Evolutionary conservation across 345 rosid species (phyloP).

Genomic region (Arabidopsis thaliana): DNA sequence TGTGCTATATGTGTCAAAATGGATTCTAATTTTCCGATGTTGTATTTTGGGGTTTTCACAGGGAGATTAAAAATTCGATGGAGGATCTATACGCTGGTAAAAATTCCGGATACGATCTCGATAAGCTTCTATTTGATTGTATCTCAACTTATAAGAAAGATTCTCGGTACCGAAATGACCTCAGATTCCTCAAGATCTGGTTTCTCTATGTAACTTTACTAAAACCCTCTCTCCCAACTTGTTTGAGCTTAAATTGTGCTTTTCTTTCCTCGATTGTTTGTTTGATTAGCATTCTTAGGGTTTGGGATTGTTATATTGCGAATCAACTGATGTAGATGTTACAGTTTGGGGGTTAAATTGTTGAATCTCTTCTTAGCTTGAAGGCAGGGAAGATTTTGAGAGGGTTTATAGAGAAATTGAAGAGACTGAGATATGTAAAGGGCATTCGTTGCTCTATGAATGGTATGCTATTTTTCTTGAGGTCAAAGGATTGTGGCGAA

Average conservation of each 20-base stretch:
- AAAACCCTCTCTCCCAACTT: not conserved
- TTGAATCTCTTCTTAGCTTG: slow-evolving; percentile 52
- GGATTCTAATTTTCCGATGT: not conserved
- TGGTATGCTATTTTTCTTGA: slow-evolving; percentile 82
- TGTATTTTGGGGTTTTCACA: slow-evolving; percentile 33
- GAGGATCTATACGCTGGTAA: slow-evolving; percentile 52
- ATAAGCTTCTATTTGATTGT: slow-evolving; percentile 58
- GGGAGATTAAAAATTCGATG: slow-evolving; percentile 58
- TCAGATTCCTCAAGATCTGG: slow-evolving; percentile 95
- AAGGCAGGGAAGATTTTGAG: slow-evolving; percentile 62
- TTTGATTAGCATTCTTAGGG: not conserved
- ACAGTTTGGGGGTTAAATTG: not conserved
- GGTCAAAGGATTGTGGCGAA: slow-evolving; percentile 70
- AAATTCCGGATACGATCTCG: slow-evolving; percentile 45
- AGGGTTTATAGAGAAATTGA: slow-evolving; percentile 64
- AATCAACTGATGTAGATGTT: not conserved
- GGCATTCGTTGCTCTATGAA: slow-evolving; percentile 67
- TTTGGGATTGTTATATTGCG: not conserved
- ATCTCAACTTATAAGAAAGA: slow-evolving; percentile 61
- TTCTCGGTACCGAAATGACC: slow-evolving; percentile 66
- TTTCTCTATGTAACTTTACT: slow-evolving; percentile 66
- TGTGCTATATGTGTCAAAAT: not conserved
- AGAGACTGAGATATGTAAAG: slow-evolving; percentile 56
- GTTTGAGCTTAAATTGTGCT: not conserved
- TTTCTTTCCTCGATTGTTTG: not conserved